These are phyloP conservation scores for Fusarium neocosmosporiellum DNA, from an alignment of 2,329 filamentous ascomycete genomes.

Conservation along the genomic window DNA sequence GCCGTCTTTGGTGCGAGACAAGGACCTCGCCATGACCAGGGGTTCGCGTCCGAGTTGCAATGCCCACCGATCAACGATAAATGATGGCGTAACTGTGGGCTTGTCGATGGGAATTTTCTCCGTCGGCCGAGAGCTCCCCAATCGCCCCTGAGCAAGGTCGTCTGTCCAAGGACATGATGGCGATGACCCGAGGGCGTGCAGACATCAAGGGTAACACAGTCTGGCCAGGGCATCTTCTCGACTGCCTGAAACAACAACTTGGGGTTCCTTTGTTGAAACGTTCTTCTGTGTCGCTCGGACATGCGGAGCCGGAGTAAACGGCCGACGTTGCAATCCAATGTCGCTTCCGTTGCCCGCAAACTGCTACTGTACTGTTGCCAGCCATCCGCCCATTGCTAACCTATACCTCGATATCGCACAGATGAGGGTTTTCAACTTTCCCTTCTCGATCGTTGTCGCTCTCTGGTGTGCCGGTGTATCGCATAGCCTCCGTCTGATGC, in stretches of 20 bases:
- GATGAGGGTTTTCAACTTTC: background rate
- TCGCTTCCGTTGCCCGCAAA: slow-evolving; percentile 2
- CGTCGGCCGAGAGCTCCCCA: background rate
- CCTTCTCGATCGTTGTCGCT: background rate
- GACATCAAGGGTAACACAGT: background rate
- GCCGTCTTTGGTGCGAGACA: slow-evolving; percentile 5
- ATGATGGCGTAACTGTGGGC: slow-evolving; percentile 11
- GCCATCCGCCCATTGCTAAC: background rate
- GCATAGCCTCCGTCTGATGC: background rate
- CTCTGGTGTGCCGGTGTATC: background rate
- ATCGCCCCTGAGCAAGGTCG: background rate
- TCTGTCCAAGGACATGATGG: background rate
- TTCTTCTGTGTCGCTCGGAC: background rate
- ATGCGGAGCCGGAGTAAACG: background rate
- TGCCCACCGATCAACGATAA: background rate
- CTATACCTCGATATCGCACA: background rate
- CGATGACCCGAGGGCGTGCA: background rate
- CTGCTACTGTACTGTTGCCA: background rate
- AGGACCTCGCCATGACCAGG: slow-evolving; percentile 3
- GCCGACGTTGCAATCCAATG: slow-evolving; percentile 13
- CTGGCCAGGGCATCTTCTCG: background rate
- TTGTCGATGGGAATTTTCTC: background rate
- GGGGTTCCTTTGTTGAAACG: background rate
- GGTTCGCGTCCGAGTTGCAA: background rate
- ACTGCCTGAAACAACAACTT: slow-evolving; percentile 11